Evolutionary conservation across 176 grass and related monocot genomes (phyloP).

Genomic region (Aechmea fasciata): DNA sequence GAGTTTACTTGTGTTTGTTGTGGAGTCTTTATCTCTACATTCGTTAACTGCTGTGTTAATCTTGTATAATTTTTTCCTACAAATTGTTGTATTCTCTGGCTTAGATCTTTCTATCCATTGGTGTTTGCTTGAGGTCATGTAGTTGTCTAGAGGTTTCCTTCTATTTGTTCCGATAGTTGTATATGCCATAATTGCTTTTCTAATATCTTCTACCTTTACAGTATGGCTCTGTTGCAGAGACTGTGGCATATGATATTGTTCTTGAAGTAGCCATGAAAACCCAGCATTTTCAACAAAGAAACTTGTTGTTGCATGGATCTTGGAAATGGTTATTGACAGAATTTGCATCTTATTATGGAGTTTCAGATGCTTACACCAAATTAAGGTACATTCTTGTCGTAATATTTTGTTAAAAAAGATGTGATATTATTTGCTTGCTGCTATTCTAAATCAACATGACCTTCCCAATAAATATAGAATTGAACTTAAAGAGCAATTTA

Average conservation of each 20-base stretch:
- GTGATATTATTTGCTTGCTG: not conserved
- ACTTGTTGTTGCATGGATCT: constrained; percentile 64
- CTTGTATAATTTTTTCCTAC: no score
- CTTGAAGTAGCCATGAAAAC: constrained; percentile 98
- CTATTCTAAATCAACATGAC: not conserved
- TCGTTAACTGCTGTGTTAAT: no score
- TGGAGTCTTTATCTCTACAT: no score
- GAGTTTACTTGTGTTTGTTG: no score
- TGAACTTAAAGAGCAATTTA: not conserved
- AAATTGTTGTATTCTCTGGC: no score
- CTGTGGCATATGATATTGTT: constrained; percentile 89
- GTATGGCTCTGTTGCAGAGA: constrained; percentile 89
- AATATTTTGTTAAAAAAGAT: not conserved
- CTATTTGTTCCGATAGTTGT: not conserved
- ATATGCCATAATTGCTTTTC: not conserved
- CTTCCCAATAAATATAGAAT: not conserved
- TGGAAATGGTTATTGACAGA: constrained; percentile 99
- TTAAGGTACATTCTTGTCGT: constrained; percentile 40
- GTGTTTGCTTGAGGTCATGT: not conserved
- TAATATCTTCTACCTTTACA: constrained; percentile 3
- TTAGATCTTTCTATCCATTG: not conserved
- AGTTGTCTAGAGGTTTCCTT: not conserved
- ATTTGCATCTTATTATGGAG: constrained; percentile 89
- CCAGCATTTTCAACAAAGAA: constrained; percentile 75
- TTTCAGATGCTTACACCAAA: constrained; percentile 89